Base-by-base conservation (phyloP, 148 eudicot species). In the Silene uniflora region DNA sequence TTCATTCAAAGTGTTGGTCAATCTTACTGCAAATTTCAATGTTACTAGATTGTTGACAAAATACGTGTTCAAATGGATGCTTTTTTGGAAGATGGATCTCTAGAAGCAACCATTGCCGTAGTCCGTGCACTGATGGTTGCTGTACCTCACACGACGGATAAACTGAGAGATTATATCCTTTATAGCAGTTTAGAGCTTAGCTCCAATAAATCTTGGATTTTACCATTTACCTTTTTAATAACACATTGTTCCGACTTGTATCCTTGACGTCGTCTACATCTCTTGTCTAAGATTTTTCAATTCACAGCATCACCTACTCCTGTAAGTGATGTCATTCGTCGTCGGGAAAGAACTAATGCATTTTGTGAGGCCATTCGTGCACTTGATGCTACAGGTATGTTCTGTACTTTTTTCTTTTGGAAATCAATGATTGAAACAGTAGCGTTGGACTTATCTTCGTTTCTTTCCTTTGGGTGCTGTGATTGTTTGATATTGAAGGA, bases 41-140 rank as follows among this genome's bases (percentile, higher is more conserved):
- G 75, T 35, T 82, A 92, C 46, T 82, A 94, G 98, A 92, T 94
- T 75, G 90, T 92, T 71, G 98, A 94, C 82, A 94, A 94, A 86
- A 94, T 92, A 82, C 93, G 93, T 67, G 86, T 94, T 68, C 98
- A 94, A 88, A 94, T 94, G 98, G 98, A 94, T 86, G 88, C 98
- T 78, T 94, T 94, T 82, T 93, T 94, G 78, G 98, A 94, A 76
- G 98, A 94, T 85, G 98, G 97, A 78, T 94, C 98, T 67, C 93
- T 89, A 81, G 98, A 92, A 86, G 97, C 97, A 80, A 89, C 91
- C 69, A 79, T 90, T 76, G 91, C 96, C 71, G 98, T 92, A 63
- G 84, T 94, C 66, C 98, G 92, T 81, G 96, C 98, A 78, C 75
- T 94, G 83, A 89, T 92, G 85, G 90, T 92, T 72, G 93, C 97